A percentile compares a stretch with the other conserved stretches of the same genome.
phyloP scores from a whole-genome alignment of 768 basidiomycete genomes.

The Mycena vitilis region DNA sequence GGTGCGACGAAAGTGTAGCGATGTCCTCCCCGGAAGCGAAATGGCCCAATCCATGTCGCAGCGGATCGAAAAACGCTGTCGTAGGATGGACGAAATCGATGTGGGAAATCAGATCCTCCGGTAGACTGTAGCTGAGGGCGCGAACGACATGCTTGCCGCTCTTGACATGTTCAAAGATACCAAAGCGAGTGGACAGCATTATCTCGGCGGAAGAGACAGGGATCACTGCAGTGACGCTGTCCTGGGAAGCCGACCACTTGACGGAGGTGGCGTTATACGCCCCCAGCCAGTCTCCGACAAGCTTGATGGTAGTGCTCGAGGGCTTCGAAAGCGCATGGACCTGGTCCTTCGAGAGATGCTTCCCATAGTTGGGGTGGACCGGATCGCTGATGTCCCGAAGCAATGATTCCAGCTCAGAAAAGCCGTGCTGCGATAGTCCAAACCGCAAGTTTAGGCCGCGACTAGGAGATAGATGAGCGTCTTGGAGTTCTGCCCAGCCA shows the following conservation, averaged over 20 bases:
- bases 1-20: neutral
- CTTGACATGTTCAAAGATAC: conserved; percentile 48
- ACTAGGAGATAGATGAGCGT: conserved; percentile 5
- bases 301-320: conserved; percentile 46
- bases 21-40: conserved; percentile 43
- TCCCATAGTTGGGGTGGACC: conserved; percentile 46
- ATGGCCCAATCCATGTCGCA: conserved; percentile 40
- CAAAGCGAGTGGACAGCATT: conserved; percentile 59
- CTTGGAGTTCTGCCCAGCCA: conserved; percentile 26
- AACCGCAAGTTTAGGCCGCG: conserved; percentile 49
- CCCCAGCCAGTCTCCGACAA: conserved; percentile 25
- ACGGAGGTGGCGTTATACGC: conserved; percentile 39
- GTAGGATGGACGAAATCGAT: conserved; percentile 54
- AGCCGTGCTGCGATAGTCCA: conserved; percentile 47
- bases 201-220: conserved; percentile 56
- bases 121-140: conserved; percentile 53
- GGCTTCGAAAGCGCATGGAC: conserved; percentile 56
- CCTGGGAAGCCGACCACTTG: conserved; percentile 55
- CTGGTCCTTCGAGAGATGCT: conserved; percentile 56
- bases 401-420: conserved; percentile 44
- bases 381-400: conserved; percentile 50
- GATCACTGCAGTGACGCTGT: conserved; percentile 59
- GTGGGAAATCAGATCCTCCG: conserved; percentile 45
- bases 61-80: conserved; percentile 46
- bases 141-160: conserved; percentile 49